Evolutionary conservation across 129 eudicot species (phyloP).

Genomic region (Dittrichia graveolens): DNA sequence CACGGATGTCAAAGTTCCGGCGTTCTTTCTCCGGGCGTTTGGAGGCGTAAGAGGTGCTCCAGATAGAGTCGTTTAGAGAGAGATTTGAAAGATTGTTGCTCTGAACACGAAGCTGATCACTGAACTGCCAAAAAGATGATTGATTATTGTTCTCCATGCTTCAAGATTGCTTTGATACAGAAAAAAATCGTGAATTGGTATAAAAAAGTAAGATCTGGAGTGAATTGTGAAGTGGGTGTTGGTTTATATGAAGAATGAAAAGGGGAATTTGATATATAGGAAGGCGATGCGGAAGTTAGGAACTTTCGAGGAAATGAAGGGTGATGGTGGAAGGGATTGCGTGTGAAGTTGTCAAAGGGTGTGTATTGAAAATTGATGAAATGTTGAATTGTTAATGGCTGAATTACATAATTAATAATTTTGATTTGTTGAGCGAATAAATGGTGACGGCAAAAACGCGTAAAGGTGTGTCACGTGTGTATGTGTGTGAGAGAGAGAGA

Average conservation of each 20-base stretch:
- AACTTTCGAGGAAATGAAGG: conserved; percentile 55
- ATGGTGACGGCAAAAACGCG: conserved; percentile 60
- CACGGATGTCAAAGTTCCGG: conserved; percentile 80
- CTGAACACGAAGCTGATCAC: conserved; percentile 85
- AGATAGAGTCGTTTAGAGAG: conserved; percentile 83
- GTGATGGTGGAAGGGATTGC: conserved; percentile 16
- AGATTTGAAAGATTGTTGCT: conserved; percentile 55
- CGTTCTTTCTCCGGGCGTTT: conserved; percentile 66
- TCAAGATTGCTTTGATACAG: conserved; percentile 27
- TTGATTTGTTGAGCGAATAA: conserved; percentile 38
- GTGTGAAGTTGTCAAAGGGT: conserved; percentile 36
- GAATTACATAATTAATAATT: background rate
- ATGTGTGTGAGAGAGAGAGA: background rate
- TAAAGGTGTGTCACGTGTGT: conserved; percentile 33
- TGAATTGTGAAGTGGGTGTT: conserved; percentile 22
- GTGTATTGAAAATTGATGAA: conserved; percentile 20
- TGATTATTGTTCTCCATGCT: conserved; percentile 57
- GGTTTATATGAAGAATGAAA: conserved; percentile 18
- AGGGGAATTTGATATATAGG: background rate
- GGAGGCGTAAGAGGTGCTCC: conserved; percentile 70
- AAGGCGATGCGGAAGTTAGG: conserved; percentile 9
- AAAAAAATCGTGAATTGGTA: background rate
- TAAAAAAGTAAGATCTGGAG: background rate
- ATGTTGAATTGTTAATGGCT: conserved; percentile 3
- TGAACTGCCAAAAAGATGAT: conserved; percentile 83